These are phyloP conservation scores for Exsudoporus frostii DNA, from an alignment of 768 basidiomycete species.

Conservation along the genomic window DNA sequence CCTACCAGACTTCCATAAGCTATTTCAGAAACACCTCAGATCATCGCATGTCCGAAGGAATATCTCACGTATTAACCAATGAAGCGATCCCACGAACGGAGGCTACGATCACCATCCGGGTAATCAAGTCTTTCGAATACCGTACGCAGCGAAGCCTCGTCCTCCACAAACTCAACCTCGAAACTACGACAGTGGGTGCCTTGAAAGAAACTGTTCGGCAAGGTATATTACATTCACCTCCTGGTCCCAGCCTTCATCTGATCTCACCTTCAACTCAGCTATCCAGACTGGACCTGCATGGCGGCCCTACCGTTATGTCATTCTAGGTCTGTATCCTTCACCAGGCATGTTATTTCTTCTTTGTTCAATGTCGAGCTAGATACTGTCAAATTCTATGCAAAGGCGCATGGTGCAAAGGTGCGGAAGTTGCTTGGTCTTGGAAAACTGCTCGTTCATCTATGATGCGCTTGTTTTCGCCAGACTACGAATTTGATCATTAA, in stretches of 20 bases:
- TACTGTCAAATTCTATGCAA: constrained; percentile 90
- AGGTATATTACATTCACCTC: constrained; percentile 42
- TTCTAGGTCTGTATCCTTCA: constrained; percentile 52
- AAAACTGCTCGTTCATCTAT: not conserved
- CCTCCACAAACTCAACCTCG: constrained; percentile 77
- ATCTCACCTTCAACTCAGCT: constrained; percentile 41
- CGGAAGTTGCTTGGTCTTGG: not conserved
- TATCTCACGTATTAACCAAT: constrained; percentile 56
- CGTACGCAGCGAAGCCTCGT: constrained; percentile 88
- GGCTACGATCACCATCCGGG: constrained; percentile 84
- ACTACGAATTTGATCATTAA: constrained; percentile 98
- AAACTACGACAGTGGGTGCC: constrained; percentile 69
- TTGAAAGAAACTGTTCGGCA: constrained; percentile 70
- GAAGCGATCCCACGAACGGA: constrained; percentile 61
- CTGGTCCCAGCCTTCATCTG: not conserved
- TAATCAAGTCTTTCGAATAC: constrained; percentile 94
- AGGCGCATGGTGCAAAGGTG: constrained; percentile 94
- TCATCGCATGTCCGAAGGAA: constrained; percentile 31
- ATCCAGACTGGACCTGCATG: constrained; percentile 73
- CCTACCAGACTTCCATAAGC: not conserved
- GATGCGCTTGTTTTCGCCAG: constrained; percentile 38
- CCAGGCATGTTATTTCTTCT: not conserved
- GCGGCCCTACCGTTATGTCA: constrained; percentile 80
- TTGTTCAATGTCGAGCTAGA: constrained; percentile 45
- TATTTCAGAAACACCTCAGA: not conserved